Conservation (phyloP, 2,329 filamentous ascomycete species). For the Diaporthe sp. region DNA sequence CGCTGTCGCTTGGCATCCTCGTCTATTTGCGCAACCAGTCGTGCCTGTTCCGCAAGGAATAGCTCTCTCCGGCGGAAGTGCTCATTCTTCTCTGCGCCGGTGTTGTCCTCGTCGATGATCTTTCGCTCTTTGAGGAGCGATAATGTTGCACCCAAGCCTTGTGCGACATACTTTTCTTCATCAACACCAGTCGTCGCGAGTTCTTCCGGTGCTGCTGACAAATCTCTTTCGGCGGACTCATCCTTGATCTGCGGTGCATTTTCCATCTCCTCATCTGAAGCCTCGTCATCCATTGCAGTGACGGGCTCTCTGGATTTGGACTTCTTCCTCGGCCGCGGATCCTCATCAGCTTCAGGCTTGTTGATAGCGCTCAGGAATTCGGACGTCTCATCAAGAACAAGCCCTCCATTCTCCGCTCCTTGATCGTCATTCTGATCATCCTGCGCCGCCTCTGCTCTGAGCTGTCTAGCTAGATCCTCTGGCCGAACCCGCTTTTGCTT, state of each 20-base stretch:
- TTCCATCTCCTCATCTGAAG: slow-evolving; percentile 62
- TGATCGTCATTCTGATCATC: slow-evolving; percentile 63
- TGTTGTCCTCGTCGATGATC: slow-evolving; percentile 75
- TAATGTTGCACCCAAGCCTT: slow-evolving; percentile 86
- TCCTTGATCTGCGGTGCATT: slow-evolving; percentile 65
- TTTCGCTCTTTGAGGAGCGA: slow-evolving; percentile 88
- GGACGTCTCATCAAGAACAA: slow-evolving; percentile 96
- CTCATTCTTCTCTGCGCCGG: slow-evolving; percentile 72
- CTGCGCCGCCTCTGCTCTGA: slow-evolving; percentile 74
- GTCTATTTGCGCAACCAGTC: slow-evolving; percentile 82
- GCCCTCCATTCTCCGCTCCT: slow-evolving; percentile 63
- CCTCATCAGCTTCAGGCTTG: slow-evolving; percentile 71
- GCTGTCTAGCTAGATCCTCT: slow-evolving; percentile 86
- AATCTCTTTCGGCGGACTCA: slow-evolving; percentile 60
- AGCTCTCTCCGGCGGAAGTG: slow-evolving; percentile 78
- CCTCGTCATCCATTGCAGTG: slow-evolving; percentile 59
- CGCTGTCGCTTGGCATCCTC: slow-evolving; percentile 83
- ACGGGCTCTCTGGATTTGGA: slow-evolving; percentile 56
- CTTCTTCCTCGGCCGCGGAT: slow-evolving; percentile 64
- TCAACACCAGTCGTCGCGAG: slow-evolving; percentile 81
- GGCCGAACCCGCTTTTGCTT: slow-evolving; percentile 90
- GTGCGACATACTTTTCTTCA: slow-evolving; percentile 83
- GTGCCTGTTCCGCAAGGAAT: slow-evolving; percentile 84
- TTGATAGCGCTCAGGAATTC: slow-evolving; percentile 92
- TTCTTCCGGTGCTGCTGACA: slow-evolving; percentile 57